Conservation (phyloP, 169 alveolate genomes). For the Ophryocystis elektroscirrha region DNA sequence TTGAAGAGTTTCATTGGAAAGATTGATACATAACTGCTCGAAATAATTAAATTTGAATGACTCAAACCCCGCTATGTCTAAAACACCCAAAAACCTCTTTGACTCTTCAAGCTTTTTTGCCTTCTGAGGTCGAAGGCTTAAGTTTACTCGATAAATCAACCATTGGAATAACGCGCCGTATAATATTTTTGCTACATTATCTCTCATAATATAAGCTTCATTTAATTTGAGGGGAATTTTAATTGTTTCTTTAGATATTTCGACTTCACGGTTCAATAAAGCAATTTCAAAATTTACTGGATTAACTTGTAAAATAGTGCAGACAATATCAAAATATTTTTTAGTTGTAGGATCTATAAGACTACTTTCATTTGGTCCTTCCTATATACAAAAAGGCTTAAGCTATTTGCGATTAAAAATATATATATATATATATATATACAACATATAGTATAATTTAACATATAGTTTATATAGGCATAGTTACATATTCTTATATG, state of each 20-base stretch:
- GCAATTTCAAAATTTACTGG: slow-evolving; percentile 35
- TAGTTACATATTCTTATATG: too few relatives aligned
- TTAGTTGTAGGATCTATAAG: too few relatives aligned
- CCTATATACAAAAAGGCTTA: too few relatives aligned
- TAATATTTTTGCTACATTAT: slow-evolving; percentile 59
- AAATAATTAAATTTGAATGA: slow-evolving; percentile 69
- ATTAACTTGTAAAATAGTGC: slow-evolving; percentile 40
- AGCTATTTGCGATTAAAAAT: too few relatives aligned
- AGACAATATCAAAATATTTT: slow-evolving; percentile 32
- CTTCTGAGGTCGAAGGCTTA: slow-evolving; percentile 46
- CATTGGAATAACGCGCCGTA: slow-evolving; percentile 72
- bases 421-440: too few relatives aligned
- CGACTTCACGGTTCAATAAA: slow-evolving; percentile 33
- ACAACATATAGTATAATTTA: too few relatives aligned
- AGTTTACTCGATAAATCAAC: slow-evolving; percentile 67
- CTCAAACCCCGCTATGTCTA: slow-evolving; percentile 90
- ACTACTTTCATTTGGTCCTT: too few relatives aligned
- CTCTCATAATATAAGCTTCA: slow-evolving; percentile 47
- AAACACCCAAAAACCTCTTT: slow-evolving; percentile 70
- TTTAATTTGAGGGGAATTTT: slow-evolving; percentile 42
- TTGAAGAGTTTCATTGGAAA: slow-evolving; percentile 79
- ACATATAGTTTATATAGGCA: too few relatives aligned
- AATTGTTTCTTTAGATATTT: slow-evolving; percentile 38
- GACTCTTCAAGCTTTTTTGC: slow-evolving; percentile 41
- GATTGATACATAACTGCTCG: slow-evolving; percentile 81